phyloP scores from a whole-genome alignment of 345 rosid genomes.

The Passiflora organensis region DNA sequence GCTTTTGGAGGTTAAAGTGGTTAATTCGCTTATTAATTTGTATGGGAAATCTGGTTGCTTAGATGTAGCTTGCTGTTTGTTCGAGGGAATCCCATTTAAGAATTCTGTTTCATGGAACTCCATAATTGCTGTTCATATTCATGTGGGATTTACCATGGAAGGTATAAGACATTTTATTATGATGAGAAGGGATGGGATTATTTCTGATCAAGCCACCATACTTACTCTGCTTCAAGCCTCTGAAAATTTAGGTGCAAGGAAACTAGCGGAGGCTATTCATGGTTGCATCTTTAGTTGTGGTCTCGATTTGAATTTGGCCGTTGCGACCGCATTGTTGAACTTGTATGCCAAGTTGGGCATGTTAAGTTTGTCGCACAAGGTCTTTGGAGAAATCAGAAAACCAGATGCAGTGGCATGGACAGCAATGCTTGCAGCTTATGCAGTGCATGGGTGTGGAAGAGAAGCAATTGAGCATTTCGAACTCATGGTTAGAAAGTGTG shows the following conservation, averaged over 20 bases:
- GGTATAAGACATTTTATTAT: conserved; percentile 34
- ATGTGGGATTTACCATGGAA: conserved; percentile 30
- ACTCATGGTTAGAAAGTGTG: conserved; percentile 40
- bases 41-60: conserved; percentile 52
- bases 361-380: conserved; percentile 33
- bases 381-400: conserved; percentile 42
- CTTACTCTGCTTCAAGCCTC: conserved; percentile 46
- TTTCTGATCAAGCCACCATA: conserved; percentile 53
- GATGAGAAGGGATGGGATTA: conserved; percentile 42
- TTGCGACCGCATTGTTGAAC: conserved; percentile 42
- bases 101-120: conserved; percentile 68
- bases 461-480: conserved; percentile 52
- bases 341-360: conserved; percentile 57
- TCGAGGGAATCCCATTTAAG: conserved; percentile 35
- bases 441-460: conserved; percentile 59
- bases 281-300: conserved; percentile 35
- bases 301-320: conserved; percentile 21
- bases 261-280: conserved; percentile 47
- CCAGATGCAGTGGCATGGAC: conserved; percentile 72
- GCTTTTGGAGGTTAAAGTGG: conserved; percentile 44
- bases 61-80: conserved; percentile 36
- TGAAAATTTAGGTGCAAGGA: conserved; percentile 42
- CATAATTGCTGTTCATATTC: conserved; percentile 37
- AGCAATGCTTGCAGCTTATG: conserved; percentile 68
- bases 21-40: conserved; percentile 46